These are phyloP conservation scores for Musa schizocarpa DNA, from an alignment of 176 grass and related monocot genomes.

Conservation along the genomic window DNA sequence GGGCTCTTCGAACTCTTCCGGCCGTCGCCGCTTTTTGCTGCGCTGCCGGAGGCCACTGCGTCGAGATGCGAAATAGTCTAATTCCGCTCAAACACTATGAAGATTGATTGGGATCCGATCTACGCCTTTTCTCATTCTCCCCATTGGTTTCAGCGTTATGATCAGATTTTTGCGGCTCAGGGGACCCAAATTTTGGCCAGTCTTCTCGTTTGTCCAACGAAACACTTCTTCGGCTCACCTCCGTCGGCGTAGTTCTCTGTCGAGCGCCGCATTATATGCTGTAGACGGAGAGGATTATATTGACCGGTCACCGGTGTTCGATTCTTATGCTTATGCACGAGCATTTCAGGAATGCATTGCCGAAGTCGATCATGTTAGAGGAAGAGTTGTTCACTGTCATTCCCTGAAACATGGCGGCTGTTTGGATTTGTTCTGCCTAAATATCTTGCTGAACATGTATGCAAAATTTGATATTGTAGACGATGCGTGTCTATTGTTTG, in stretches of 20 bases:
- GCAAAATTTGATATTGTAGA: slow-evolving; percentile 12
- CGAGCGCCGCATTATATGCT: background rate
- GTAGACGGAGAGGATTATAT: slow-evolving; percentile 13
- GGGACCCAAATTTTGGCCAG: background rate
- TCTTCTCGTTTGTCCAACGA: background rate
- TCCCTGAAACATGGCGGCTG: slow-evolving; percentile 23
- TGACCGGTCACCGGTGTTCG: background rate
- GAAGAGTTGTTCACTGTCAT: slow-evolving; percentile 18
- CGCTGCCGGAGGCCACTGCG: background rate
- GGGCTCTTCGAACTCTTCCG: background rate
- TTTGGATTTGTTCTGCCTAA: slow-evolving; percentile 28
- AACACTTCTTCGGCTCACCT: background rate
- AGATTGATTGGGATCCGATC: slow-evolving; percentile 4
- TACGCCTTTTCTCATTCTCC: background rate
- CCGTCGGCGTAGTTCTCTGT: background rate
- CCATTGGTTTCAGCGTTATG: slow-evolving; percentile 19
- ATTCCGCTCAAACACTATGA: background rate
- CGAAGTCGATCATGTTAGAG: background rate
- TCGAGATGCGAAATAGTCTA: background rate
- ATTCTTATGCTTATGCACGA: slow-evolving; percentile 26
- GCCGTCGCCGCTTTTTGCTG: background rate
- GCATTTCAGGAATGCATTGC: slow-evolving; percentile 20
- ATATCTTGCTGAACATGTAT: slow-evolving; percentile 33
- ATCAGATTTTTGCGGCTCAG: slow-evolving; percentile 1
- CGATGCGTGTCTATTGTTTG: slow-evolving; percentile 20